Conservation (phyloP, 192 early-diverging fungal genomes). For the Coemansia sp. region DNA sequence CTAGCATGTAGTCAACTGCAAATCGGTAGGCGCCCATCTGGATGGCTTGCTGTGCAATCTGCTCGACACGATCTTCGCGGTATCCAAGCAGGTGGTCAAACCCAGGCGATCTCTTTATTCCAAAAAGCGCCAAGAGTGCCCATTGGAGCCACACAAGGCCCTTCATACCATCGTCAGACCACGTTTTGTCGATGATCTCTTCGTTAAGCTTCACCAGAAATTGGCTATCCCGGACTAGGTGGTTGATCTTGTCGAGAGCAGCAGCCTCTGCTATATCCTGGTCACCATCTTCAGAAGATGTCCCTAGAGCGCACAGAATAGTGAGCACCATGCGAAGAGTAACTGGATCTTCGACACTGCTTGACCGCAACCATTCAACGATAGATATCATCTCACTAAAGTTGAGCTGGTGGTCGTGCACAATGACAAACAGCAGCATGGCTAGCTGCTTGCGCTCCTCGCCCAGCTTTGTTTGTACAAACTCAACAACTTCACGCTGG, state of each 20-base stretch:
- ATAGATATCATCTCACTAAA: slow-evolving; percentile 29
- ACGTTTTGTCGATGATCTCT: slow-evolving; percentile 41
- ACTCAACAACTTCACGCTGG: slow-evolving; percentile 39
- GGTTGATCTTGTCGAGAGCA: slow-evolving; percentile 42
- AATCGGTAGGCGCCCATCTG: slow-evolving; percentile 60
- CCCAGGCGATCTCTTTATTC: slow-evolving; percentile 47
- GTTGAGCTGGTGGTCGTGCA: slow-evolving; percentile 44
- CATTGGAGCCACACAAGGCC: slow-evolving; percentile 62
- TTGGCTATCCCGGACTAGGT: slow-evolving; percentile 39
- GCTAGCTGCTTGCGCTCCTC: slow-evolving; percentile 50
- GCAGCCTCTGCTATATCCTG: slow-evolving; percentile 32
- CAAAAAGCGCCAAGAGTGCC: slow-evolving; percentile 55
- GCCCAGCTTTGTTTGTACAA: slow-evolving; percentile 34
- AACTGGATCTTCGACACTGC: slow-evolving; percentile 35
- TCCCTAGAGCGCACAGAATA: slow-evolving; percentile 33
- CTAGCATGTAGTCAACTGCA: slow-evolving; percentile 62
- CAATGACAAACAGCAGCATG: slow-evolving; percentile 42
- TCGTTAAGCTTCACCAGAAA: slow-evolving; percentile 37
- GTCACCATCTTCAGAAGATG: slow-evolving; percentile 19
- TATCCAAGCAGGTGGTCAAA: slow-evolving; percentile 48
- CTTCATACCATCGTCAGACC: slow-evolving; percentile 49
- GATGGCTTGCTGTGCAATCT: slow-evolving; percentile 56
- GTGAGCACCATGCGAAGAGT: slow-evolving; percentile 37
- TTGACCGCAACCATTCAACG: slow-evolving; percentile 41
- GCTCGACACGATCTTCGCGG: slow-evolving; percentile 49